Percentiles rank a stretch among this genome's conserved stretches.
phyloP scores from a whole-genome alignment of 257 asterid species.

The Knoxia roxburghii region DNA sequence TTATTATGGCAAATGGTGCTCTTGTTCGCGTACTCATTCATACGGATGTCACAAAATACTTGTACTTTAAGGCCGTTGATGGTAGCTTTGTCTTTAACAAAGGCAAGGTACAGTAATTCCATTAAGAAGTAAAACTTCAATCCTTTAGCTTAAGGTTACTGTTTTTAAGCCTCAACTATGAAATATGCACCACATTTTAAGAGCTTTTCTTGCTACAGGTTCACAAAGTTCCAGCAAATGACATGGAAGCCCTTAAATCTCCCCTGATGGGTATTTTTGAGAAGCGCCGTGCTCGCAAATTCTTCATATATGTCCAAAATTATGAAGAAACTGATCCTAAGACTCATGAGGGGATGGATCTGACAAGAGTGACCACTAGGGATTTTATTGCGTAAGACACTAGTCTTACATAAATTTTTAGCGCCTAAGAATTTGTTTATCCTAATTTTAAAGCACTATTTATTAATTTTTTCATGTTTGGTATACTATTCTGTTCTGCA shows the following conservation, averaged over 20 bases:
- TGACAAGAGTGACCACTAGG: slow-evolving; percentile 70
- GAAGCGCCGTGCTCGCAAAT: slow-evolving; percentile 94
- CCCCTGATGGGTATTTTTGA: slow-evolving; percentile 98
- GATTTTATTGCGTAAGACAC: slow-evolving; percentile 73
- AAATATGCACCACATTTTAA: neutral
- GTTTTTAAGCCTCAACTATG: neutral
- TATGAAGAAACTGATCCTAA: slow-evolving; percentile 75
- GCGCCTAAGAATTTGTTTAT: neutral
- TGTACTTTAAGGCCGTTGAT: slow-evolving; percentile 92
- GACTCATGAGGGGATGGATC: slow-evolving; percentile 92
- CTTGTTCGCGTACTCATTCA: slow-evolving; percentile 94
- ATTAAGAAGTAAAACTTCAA: neutral
- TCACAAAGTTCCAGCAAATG: slow-evolving; percentile 91
- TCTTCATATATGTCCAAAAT: slow-evolving; percentile 88
- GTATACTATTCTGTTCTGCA: neutral
- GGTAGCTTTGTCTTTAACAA: slow-evolving; percentile 89
- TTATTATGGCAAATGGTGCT: slow-evolving; percentile 94
- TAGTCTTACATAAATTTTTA: neutral
- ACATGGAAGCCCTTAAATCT: slow-evolving; percentile 95
- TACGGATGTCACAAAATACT: slow-evolving; percentile 85
- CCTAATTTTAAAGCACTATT: neutral
- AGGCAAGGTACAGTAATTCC: slow-evolving; percentile 57
- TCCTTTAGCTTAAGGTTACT: slow-evolving; percentile 2
- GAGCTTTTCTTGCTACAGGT: slow-evolving; percentile 42
- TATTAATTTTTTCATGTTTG: neutral